These are phyloP conservation scores for Psilocybe subaeruginosa DNA, from an alignment of 768 basidiomycete species.

Conservation along the genomic window DNA sequence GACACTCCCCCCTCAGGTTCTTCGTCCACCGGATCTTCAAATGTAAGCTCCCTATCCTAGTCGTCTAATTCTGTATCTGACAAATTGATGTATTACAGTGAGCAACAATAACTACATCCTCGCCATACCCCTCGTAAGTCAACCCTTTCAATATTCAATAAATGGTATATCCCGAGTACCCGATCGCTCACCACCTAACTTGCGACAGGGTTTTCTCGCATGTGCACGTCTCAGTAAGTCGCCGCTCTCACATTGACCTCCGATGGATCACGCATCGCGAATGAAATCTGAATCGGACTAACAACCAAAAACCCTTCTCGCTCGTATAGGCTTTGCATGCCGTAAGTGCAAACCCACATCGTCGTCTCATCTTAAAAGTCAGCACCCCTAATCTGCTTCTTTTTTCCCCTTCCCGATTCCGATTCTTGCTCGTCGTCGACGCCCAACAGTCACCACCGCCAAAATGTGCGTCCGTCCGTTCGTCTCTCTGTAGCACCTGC, in stretches of 20 bases:
- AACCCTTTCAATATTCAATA: neutral
- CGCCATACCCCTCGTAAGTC: slow-evolving; percentile 27
- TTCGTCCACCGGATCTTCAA: slow-evolving; percentile 44
- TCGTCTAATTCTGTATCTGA: neutral
- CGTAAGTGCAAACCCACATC: neutral
- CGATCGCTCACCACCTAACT: neutral
- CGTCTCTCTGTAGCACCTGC: neutral
- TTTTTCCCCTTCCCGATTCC: neutral
- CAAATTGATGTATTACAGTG: slow-evolving; percentile 25
- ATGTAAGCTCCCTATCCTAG: slow-evolving; percentile 28
- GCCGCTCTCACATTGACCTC: too few species aligned
- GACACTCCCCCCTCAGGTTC: slow-evolving; percentile 11
- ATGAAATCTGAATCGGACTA: neutral
- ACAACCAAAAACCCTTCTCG: neutral
- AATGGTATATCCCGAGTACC: neutral
- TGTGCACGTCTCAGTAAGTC: slow-evolving; percentile 12
- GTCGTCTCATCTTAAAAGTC: neutral
- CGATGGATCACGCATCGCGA: neutral
- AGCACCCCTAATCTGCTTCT: neutral
- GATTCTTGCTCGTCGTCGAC: neutral
- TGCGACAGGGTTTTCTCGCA: neutral
- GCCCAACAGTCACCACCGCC: slow-evolving; percentile 9
- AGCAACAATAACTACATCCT: slow-evolving; percentile 36
- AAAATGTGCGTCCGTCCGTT: slow-evolving; percentile 8
- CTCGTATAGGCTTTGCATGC: slow-evolving; percentile 8